Percentiles rank a stretch among this genome's conserved stretches.
These are phyloP conservation scores for Marchantia polymorpha DNA, from an alignment of 225 moss, liverwort and hornwort species.

Conservation along the genomic window DNA sequence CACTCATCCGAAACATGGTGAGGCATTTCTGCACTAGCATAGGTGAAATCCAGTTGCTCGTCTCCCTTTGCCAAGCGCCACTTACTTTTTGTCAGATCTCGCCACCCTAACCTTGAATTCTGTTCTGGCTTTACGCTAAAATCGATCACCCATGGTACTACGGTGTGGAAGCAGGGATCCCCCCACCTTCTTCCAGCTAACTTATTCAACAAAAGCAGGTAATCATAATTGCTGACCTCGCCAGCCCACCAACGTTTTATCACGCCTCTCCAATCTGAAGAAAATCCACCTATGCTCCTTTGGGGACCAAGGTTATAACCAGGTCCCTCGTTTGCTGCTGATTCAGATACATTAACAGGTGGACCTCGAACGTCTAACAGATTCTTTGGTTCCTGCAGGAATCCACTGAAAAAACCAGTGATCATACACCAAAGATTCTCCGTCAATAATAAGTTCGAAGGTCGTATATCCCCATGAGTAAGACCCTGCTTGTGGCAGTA, in stretches of 20 bases:
- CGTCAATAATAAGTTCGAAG: conserved; percentile 61
- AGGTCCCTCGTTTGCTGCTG: conserved; percentile 2
- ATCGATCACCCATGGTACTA: conserved; percentile 94
- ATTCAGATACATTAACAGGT: conserved; percentile 12
- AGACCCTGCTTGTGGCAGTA: conserved; percentile 59
- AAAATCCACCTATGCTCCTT: conserved; percentile 33
- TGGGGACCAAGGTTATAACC: conserved; percentile 41
- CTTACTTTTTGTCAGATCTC: conserved; percentile 79
- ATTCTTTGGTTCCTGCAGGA: background rate
- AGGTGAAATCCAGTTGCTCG: conserved; percentile 82
- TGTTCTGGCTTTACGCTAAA: conserved; percentile 70
- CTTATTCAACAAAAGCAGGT: conserved; percentile 77
- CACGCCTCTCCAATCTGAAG: conserved; percentile 60
- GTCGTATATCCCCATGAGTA: conserved; percentile 65
- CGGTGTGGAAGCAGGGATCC: conserved; percentile 82
- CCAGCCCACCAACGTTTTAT: conserved; percentile 82
- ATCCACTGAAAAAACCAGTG: conserved; percentile 45
- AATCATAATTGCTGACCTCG: conserved; percentile 84
- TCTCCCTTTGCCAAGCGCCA: conserved; percentile 91
- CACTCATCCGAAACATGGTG: conserved; percentile 91
- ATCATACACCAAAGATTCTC: conserved; percentile 70
- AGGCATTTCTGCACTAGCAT: conserved; percentile 73
- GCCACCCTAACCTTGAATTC: conserved; percentile 62
- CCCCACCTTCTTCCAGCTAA: conserved; percentile 81
- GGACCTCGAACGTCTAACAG: background rate